Percentiles rank a stretch among this genome's conserved stretches.
These are phyloP conservation scores for Stipa capillata DNA, from an alignment of 176 grass and related monocot species.

Conservation along the genomic window DNA sequence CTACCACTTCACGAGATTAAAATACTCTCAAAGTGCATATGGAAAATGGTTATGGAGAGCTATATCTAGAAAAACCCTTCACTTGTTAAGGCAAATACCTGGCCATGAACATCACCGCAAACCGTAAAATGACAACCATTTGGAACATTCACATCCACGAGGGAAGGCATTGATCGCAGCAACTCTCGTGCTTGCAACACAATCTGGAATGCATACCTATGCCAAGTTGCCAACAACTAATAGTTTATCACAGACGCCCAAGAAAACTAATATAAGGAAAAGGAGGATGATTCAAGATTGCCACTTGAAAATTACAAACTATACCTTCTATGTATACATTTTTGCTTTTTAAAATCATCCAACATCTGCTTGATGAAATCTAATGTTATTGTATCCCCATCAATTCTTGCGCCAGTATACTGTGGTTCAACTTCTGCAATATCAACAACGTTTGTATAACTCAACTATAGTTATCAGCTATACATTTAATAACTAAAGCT, in stretches of 20 bases:
- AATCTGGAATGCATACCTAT: constrained; percentile 76
- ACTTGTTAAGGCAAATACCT: constrained; percentile 40
- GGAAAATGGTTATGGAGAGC: neutral
- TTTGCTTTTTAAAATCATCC: constrained; percentile 75
- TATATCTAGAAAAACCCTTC: neutral
- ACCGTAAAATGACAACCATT: constrained; percentile 55
- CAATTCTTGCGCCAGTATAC: constrained; percentile 64
- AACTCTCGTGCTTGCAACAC: constrained; percentile 54
- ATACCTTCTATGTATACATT: constrained; percentile 66
- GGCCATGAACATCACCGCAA: constrained; percentile 94
- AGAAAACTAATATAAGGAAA: neutral
- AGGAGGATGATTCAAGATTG: neutral
- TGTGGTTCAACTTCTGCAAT: constrained; percentile 57
- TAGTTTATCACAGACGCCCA: neutral
- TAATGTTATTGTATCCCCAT: constrained; percentile 57
- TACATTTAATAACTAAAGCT: neutral
- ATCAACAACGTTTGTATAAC: constrained; percentile 4
- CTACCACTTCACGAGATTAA: neutral
- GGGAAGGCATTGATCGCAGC: constrained; percentile 61
- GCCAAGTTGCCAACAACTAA: constrained; percentile 1
- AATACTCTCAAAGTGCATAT: neutral
- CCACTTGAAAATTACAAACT: neutral
- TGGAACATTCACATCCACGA: constrained; percentile 68
- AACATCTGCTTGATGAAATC: constrained; percentile 76
- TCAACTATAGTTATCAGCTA: neutral